These are phyloP conservation scores for Vanrija sp. DNA, from an alignment of 1,284 basidiomycete species.

Conservation along the genomic window DNA sequence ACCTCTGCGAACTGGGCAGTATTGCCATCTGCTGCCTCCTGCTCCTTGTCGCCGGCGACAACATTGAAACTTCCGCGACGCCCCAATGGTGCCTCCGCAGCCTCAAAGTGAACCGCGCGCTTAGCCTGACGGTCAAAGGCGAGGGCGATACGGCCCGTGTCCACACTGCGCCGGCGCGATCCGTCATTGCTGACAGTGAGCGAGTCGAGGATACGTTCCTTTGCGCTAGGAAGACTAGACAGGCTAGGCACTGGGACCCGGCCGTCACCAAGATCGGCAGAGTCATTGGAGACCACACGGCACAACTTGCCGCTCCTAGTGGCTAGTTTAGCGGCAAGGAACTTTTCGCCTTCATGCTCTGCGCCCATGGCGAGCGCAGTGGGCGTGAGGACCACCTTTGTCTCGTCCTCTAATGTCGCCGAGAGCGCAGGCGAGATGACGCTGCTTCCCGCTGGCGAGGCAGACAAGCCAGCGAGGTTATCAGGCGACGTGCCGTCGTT, in stretches of 20 bases:
- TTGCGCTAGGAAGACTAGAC: too few relatives aligned
- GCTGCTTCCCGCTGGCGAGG: neutral
- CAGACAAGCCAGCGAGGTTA: conserved; percentile 10
- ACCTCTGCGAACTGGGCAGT: conserved; percentile 63
- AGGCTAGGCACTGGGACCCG: too few relatives aligned
- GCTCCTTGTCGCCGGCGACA: conserved; percentile 17
- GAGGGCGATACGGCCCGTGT: conserved; percentile 74
- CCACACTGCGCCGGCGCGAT: conserved; percentile 65
- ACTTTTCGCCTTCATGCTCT: conserved; percentile 41
- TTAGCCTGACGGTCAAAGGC: conserved; percentile 58
- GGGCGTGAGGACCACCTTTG: conserved; percentile 37
- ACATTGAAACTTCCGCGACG: conserved; percentile 58
- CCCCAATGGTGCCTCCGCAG: conserved; percentile 48
- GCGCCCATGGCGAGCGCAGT: conserved; percentile 36
- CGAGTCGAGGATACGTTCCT: neutral
- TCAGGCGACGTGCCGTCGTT: conserved; percentile 13
- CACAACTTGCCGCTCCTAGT: neutral
- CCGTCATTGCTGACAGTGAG: conserved; percentile 1
- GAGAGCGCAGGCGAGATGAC: neutral
- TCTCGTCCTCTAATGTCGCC: conserved; percentile 10
- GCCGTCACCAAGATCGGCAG: too few relatives aligned
- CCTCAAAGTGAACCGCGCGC: conserved; percentile 3
- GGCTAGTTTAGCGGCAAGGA: conserved; percentile 16
- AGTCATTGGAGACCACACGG: neutral
- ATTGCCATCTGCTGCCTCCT: conserved; percentile 52